Evolutionary conservation across 1,284 basidiomycete genomes (phyloP).

Genomic region (Tylopilus orsonianus): DNA sequence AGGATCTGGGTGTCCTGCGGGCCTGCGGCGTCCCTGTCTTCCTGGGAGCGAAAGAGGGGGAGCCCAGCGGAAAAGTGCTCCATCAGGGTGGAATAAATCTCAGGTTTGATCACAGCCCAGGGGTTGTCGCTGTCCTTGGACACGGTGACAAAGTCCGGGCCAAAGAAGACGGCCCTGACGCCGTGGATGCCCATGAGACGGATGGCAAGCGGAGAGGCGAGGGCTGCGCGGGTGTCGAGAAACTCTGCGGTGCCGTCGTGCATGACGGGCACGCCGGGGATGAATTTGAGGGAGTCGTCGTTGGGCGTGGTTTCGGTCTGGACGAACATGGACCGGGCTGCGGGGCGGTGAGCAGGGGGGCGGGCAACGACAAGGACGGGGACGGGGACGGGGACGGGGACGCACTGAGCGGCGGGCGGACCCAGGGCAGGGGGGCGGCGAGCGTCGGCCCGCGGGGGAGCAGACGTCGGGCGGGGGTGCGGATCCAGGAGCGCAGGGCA

Average conservation of each 20-base stretch:
- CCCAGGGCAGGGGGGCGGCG: constrained; percentile 27
- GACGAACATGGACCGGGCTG: constrained; percentile 92
- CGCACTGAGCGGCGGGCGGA: constrained; percentile 30
- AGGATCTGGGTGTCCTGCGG: constrained; percentile 95
- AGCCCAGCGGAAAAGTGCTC: constrained; percentile 93
- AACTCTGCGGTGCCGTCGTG: constrained; percentile 89
- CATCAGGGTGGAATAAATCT: constrained; percentile 97
- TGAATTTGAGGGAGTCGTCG: constrained; percentile 97
- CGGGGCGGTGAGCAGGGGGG: constrained; percentile 1
- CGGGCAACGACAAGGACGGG: too few relatives aligned
- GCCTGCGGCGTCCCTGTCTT: constrained; percentile 75
- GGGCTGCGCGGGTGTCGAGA: constrained; percentile 81
- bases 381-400: too few relatives aligned
- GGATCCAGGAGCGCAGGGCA: constrained; percentile 26
- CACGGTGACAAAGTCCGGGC: constrained; percentile 97
- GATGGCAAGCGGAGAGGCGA: constrained; percentile 88
- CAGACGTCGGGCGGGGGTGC: constrained; percentile 25
- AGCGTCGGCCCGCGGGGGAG: constrained; percentile 37
- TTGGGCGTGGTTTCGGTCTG: constrained; percentile 98
- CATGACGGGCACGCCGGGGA: constrained; percentile 91
- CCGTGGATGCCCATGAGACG: constrained; percentile 93
- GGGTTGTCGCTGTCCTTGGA: constrained; percentile 85
- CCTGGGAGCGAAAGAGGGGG: constrained; percentile 79
- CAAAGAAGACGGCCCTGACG: constrained; percentile 88
- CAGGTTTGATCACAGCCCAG: constrained; percentile 96